Evolutionary conservation across 768 basidiomycete genomes (phyloP).

Genomic region (Clitopilus passeckerianus): DNA sequence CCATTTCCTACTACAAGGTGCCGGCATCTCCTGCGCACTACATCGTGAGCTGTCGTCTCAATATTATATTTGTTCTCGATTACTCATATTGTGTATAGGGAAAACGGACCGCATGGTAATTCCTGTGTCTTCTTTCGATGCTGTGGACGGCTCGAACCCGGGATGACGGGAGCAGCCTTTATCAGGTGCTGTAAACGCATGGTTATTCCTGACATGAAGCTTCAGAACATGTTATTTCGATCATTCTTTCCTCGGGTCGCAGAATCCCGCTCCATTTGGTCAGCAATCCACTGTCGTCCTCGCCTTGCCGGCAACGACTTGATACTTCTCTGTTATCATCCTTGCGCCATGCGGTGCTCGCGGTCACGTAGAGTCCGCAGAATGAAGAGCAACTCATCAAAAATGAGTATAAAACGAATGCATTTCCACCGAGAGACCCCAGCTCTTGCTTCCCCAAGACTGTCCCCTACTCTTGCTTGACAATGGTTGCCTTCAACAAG

Average conservation of each 20-base stretch:
- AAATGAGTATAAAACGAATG: neutral
- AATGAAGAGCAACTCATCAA: neutral
- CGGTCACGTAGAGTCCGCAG: neutral
- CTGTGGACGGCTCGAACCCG: neutral
- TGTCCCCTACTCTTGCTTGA: neutral
- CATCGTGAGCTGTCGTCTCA: neutral
- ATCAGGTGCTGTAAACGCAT: neutral
- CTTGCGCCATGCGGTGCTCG: neutral
- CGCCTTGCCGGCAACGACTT: neutral
- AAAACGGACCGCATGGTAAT: neutral
- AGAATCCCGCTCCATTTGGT: neutral
- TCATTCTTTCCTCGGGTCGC: neutral
- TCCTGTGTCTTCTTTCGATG: neutral
- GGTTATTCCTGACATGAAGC: neutral
- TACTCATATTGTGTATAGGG: neutral
- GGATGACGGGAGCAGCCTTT: neutral
- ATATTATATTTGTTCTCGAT: neutral
- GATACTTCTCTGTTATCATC: neutral
- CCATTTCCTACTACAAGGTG: too few species aligned
- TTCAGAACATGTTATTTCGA: neutral
- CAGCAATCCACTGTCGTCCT: neutral
- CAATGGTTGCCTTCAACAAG: slow-evolving; percentile 22
- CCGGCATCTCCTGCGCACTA: neutral
- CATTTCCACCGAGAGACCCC: neutral
- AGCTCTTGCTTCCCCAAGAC: neutral